Evolutionary conservation across 805 yeast genomes (phyloP).

Genomic region (Pichia scutulata): DNA sequence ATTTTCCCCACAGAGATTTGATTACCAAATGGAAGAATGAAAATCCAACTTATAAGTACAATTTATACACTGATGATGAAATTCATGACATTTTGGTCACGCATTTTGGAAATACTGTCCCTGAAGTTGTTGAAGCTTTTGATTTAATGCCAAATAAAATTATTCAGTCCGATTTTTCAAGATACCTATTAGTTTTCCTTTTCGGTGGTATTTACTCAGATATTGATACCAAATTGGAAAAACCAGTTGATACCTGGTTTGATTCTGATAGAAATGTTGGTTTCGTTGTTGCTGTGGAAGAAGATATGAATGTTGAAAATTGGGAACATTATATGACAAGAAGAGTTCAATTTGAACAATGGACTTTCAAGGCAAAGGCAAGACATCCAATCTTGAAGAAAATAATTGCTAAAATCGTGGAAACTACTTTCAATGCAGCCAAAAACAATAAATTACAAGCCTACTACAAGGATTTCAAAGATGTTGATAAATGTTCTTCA

Average conservation of each 20-base stretch:
- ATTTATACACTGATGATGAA: conserved; percentile 27
- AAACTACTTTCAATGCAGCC: conserved; percentile 37
- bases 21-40: conserved; percentile 29
- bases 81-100: conserved; percentile 22
- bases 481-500: conserved; percentile 30
- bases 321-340: conserved; percentile 47
- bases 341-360: conserved; percentile 55
- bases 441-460: conserved; percentile 29
- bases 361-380: conserved; percentile 52
- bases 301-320: conserved; percentile 43
- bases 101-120: conserved; percentile 31
- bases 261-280: conserved; percentile 48
- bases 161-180: conserved; percentile 46
- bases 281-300: conserved; percentile 46
- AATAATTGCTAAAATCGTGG: conserved; percentile 45
- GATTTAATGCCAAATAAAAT: conserved; percentile 47
- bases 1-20: conserved; percentile 27
- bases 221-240: conserved; percentile 49
- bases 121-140: conserved; percentile 48
- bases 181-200: conserved; percentile 46
- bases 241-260: conserved; percentile 53
- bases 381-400: conserved; percentile 55
- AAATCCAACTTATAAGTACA: conserved; percentile 28
- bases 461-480: conserved; percentile 30
- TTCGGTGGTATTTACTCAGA: conserved; percentile 58